These are phyloP conservation scores for Verticillium albo-atrum DNA, from an alignment of 2,329 filamentous ascomycete species.

Conservation along the genomic window DNA sequence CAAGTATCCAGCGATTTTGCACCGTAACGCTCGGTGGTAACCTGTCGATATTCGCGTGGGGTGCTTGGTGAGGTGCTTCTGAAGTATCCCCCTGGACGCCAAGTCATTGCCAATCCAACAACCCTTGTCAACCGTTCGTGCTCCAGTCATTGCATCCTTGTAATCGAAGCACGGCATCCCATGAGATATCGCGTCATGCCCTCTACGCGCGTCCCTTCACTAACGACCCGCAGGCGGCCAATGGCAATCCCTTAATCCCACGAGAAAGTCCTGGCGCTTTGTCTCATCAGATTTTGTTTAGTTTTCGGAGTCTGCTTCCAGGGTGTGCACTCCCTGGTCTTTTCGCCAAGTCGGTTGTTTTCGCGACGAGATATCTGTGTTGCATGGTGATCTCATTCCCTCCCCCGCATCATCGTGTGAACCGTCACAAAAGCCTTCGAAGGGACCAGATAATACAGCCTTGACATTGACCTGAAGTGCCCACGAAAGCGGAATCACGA, in stretches of 20 bases:
- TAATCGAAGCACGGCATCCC: conserved; percentile 1
- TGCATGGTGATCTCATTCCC: background rate
- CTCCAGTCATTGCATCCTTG: background rate
- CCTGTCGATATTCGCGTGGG: no score
- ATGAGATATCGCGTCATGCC: background rate
- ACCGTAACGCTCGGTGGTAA: no score
- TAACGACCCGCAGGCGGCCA: background rate
- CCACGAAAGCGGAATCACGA: no score
- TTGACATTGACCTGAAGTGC: no score
- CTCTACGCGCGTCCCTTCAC: background rate
- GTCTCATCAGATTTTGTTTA: background rate
- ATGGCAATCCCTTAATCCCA: background rate
- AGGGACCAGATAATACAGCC: no score
- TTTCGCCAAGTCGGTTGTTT: background rate
- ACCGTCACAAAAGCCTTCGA: no score
- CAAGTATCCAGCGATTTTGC: no score
- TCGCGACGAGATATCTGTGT: background rate
- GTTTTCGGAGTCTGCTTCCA: no score
- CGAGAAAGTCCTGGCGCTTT: background rate
- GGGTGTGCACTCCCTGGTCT: background rate
- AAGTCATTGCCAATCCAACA: background rate
- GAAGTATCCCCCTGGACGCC: background rate
- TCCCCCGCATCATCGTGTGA: no score
- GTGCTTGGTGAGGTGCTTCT: background rate
- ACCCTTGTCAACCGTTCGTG: background rate